Conservation (phyloP, 306 rosid genomes). For the Prunus salicina region DNA sequence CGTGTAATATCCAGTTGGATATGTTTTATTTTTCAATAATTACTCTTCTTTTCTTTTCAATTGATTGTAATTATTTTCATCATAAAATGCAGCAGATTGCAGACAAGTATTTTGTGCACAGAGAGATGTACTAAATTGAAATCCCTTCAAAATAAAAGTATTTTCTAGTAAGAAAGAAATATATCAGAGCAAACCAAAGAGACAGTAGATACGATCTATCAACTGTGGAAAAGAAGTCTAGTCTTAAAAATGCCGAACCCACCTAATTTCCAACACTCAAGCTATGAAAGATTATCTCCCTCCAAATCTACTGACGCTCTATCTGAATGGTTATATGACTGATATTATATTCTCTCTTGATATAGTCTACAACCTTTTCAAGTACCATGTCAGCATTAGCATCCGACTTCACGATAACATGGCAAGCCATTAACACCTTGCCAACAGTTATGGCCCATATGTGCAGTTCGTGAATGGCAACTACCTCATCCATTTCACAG, state of each 20-base stretch:
- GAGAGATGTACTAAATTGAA: not conserved
- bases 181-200: not conserved
- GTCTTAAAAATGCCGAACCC: not conserved
- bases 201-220: constrained; percentile 4
- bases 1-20: constrained; percentile 1
- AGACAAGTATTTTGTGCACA: too few species aligned
- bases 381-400: constrained; percentile 46
- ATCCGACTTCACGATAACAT: constrained; percentile 45
- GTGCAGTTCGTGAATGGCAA: constrained; percentile 46
- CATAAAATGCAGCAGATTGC: too few species aligned
- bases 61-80: too few species aligned
- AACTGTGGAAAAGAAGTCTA: not conserved
- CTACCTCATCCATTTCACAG: constrained; percentile 55
- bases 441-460: constrained; percentile 50
- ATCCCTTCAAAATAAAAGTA: not conserved
- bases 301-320: constrained; percentile 43
- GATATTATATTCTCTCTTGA: constrained; percentile 40
- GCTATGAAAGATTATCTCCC: not conserved
- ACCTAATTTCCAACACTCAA: constrained; percentile 3
- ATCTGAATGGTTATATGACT: constrained; percentile 53
- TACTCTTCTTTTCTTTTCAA: not conserved
- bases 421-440: constrained; percentile 48
- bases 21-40: not conserved
- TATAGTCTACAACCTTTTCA: constrained; percentile 41
- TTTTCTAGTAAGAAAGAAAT: not conserved